Evolutionary conservation across 176 grass and related monocot species (phyloP).

Genomic region (Eremochloa ophiuroides): DNA sequence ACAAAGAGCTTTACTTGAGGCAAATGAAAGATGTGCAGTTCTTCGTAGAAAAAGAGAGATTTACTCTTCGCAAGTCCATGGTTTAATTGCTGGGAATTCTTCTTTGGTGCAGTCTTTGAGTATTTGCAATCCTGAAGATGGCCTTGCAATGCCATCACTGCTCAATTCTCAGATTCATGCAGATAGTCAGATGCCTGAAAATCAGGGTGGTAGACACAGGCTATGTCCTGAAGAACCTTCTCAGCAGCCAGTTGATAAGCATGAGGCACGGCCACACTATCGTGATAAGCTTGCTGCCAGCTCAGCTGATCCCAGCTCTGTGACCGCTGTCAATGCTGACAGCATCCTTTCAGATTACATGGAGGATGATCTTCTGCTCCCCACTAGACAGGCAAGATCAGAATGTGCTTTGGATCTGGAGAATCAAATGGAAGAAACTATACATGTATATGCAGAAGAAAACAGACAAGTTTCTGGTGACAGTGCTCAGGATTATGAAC

Average conservation of each 20-base stretch:
- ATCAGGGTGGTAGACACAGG: constrained; percentile 42
- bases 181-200: constrained; percentile 43
- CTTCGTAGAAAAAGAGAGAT: constrained; percentile 77
- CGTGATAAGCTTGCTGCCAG: constrained; percentile 39
- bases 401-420: constrained; percentile 33
- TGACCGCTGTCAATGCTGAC: constrained; percentile 34
- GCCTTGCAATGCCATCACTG: constrained; percentile 39
- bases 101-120: constrained; percentile 33
- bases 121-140: constrained; percentile 38
- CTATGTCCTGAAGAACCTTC: constrained; percentile 33
- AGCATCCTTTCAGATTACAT: constrained; percentile 45
- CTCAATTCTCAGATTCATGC: constrained; percentile 28
- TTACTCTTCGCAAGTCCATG: constrained; percentile 60
- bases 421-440: constrained; percentile 45
- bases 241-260: constrained; percentile 45
- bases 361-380: constrained; percentile 41
- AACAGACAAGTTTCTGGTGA: constrained; percentile 45
- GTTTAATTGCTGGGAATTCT: constrained; percentile 57
- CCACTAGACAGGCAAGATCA: constrained; percentile 34
- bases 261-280: constrained; percentile 39
- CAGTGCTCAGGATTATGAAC: constrained; percentile 61
- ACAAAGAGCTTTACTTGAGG: constrained; percentile 79
- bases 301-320: constrained; percentile 44
- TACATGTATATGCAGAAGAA: constrained; percentile 29
- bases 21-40: constrained; percentile 80